Base-by-base conservation (phyloP, 1,284 basidiomycete genomes). In the Kwoniella shivajii region DNA sequence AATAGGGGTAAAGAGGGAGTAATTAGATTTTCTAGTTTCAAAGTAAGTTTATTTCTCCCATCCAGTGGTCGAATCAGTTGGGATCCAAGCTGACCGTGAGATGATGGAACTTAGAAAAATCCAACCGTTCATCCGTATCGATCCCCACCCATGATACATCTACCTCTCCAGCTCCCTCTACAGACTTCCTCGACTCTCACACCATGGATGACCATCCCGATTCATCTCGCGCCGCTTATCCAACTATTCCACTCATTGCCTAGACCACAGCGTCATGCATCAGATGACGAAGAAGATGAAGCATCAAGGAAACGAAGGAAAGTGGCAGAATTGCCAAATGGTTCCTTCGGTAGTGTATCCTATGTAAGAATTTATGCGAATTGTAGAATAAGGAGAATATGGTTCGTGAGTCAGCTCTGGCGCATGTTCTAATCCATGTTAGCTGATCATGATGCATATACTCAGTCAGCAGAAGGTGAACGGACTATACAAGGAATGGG, bases 351-450 rank as follows among this genome's bases (percentile, higher is more conserved):
- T 0, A 84, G 86, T 72, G 80, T 88, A 27, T 82, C 84, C 16
- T 89, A 86, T 68, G 80, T 92, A 59, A 86, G 86, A 69, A 82
- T 92, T 31, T 89, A 91, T 71, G 89, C 89, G 20, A 89, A 85
- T 42, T 92, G 90, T 76, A 82, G 90, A 27, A 74, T 92, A 58
- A 80, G 88, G 59, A 80, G 90, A 62, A 84, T 93, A 49, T 92
- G 89, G 89, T 85, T 91, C 76, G 68, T 72, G 52, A 67, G 69
- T 68, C 6, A 13, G 55, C n/a, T 16, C 13, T 31, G 16, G n/a
- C 20, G 18, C 18, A 10, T 3, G 10, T 10, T 26, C 16, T 1
- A 4, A 22, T 39, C 24, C 31, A 10, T 5, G n/a, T 37, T 29
- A 31, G 26, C 27, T 22, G 14, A 33, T 13, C 10, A 20, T 14